A percentile compares a stretch with the other conserved stretches of the same genome.
phyloP scores from a whole-genome alignment of 148 eudicot genomes.

The Nepenthes gracilis region DNA sequence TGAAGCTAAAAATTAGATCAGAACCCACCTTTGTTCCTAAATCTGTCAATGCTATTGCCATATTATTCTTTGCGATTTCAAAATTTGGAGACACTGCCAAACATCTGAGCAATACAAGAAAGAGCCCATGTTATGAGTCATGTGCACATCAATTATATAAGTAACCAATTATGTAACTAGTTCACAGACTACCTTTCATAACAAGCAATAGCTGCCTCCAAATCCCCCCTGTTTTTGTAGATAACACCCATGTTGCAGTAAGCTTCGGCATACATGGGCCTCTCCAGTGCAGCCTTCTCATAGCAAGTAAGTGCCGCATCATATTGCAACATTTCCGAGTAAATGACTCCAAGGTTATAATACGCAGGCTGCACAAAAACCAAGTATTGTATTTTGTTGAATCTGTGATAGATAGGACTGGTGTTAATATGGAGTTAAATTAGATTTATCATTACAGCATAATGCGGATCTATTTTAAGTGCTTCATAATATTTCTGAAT shows the following conservation, averaged over 20 bases:
- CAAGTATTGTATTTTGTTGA: not conserved
- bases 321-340: constrained; percentile 98
- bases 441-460: constrained; percentile 55
- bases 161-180: constrained; percentile 3
- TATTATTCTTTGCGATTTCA: constrained; percentile 96
- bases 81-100: constrained; percentile 96
- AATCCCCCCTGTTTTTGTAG: constrained; percentile 87
- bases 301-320: constrained; percentile 87
- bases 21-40: constrained; percentile 83
- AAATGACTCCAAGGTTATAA: constrained; percentile 98
- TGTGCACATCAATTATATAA: not conserved
- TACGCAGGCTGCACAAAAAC: constrained; percentile 85
- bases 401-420: not conserved
- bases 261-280: constrained; percentile 99
- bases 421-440: constrained; percentile 4
- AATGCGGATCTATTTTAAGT: constrained; percentile 83
- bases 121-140: not conserved
- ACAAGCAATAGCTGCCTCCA: constrained; percentile 94
- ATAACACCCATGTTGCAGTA: constrained; percentile 99
- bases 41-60: constrained; percentile 98
- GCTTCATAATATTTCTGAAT: constrained; percentile 94
- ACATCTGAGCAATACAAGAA: constrained; percentile 48
- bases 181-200: constrained; percentile 65
- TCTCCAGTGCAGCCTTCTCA: constrained; percentile 90
- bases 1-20: constrained; percentile 3